These are phyloP conservation scores for Fusarium sublunatum DNA, from an alignment of 2,329 filamentous ascomycete genomes.

Conservation along the genomic window DNA sequence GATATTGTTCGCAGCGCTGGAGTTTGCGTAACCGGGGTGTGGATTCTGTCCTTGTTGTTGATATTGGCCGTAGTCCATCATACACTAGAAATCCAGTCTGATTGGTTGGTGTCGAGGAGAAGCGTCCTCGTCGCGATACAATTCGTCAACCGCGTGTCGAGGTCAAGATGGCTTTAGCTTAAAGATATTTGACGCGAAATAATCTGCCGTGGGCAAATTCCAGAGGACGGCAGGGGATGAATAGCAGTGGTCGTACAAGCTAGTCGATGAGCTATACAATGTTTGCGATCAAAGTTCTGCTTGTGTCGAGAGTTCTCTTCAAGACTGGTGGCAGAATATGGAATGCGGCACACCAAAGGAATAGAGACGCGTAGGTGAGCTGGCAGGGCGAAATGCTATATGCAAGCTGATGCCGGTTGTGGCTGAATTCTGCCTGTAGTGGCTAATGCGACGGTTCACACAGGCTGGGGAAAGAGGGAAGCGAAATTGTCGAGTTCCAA, in stretches of 20 bases:
- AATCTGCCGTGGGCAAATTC: constrained; percentile 16
- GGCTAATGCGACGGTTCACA: constrained; percentile 50
- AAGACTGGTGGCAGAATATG: constrained; percentile 53
- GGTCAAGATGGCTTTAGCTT: constrained; percentile 16
- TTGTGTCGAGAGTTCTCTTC: constrained; percentile 50
- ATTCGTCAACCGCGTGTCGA: constrained; percentile 37
- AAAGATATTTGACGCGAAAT: constrained; percentile 27
- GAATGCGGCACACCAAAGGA: constrained; percentile 63
- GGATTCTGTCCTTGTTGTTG: constrained; percentile 69
- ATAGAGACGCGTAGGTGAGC: constrained; percentile 71
- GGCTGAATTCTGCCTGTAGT: constrained; percentile 50
- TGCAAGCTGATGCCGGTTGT: constrained; percentile 66
- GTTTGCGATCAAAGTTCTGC: constrained; percentile 51
- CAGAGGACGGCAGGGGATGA: constrained; percentile 34
- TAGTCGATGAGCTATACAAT: constrained; percentile 45
- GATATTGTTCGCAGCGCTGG: constrained; percentile 68
- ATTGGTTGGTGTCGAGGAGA: constrained; percentile 43
- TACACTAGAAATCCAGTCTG: constrained; percentile 53
- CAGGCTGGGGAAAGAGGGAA: constrained; percentile 56
- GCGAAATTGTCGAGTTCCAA: constrained; percentile 22
- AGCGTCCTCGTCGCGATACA: constrained; percentile 44
- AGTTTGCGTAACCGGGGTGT: constrained; percentile 73
- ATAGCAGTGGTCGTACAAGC: constrained; percentile 41
- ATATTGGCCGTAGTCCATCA: constrained; percentile 82
- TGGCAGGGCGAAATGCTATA: constrained; percentile 69